phyloP scores from a whole-genome alignment of 2,329 filamentous ascomycete species.

The Colletotrichum sp. region DNA sequence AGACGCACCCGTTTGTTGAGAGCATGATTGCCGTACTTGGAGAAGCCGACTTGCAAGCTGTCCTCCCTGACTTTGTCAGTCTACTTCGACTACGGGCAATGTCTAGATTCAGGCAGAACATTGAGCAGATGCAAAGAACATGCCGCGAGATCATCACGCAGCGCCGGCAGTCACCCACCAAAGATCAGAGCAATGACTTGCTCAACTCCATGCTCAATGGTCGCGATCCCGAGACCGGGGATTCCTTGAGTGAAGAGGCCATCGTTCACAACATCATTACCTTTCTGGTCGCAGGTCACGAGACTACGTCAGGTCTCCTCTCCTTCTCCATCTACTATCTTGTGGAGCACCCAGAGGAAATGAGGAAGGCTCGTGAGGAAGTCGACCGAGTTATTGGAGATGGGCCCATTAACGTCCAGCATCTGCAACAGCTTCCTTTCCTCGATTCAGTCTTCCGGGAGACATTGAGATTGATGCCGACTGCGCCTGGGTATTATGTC shows the following conservation, averaged over 20 bases:
- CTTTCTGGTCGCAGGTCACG: slow-evolving; percentile 71
- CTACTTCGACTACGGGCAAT: slow-evolving; percentile 20
- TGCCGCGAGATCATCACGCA: slow-evolving; percentile 55
- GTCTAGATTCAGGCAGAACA: background rate
- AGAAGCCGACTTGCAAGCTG: slow-evolving; percentile 54
- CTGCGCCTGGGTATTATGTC: slow-evolving; percentile 26
- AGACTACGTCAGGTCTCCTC: slow-evolving; percentile 71
- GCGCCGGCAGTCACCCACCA: slow-evolving; percentile 36
- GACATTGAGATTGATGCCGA: slow-evolving; percentile 34
- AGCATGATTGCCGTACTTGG: slow-evolving; percentile 65
- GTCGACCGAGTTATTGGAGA: slow-evolving; percentile 69
- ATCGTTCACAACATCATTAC: slow-evolving; percentile 73
- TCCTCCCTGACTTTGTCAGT: slow-evolving; percentile 42
- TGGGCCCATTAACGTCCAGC: slow-evolving; percentile 58
- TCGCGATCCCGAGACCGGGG: slow-evolving; percentile 66
- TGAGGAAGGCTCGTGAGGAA: slow-evolving; percentile 67
- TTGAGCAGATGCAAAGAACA: background rate
- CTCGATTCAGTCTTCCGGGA: slow-evolving; percentile 68
- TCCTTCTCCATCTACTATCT: slow-evolving; percentile 71
- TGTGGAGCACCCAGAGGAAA: slow-evolving; percentile 64
- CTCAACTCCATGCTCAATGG: slow-evolving; percentile 69
- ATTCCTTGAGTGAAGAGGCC: slow-evolving; percentile 60
- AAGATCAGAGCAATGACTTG: slow-evolving; percentile 50
- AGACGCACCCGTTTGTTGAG: slow-evolving; percentile 69
- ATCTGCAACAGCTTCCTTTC: slow-evolving; percentile 66